These are phyloP conservation scores for Vitrella brassicaformis DNA, from an alignment of 73 alveolate species.

Conservation along the genomic window DNA sequence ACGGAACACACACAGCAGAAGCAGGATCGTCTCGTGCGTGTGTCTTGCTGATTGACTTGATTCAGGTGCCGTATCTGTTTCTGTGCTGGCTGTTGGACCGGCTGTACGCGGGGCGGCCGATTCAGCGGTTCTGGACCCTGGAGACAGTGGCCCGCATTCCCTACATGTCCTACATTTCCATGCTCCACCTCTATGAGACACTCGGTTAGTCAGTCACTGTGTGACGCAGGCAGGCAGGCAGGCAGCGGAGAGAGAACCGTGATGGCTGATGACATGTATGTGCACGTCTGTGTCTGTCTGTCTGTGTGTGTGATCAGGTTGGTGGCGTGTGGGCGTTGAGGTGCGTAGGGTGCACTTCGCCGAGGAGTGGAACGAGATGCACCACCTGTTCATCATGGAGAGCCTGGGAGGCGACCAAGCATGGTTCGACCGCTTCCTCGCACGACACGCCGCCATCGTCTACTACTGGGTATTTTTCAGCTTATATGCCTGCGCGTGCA, in stretches of 20 bases:
- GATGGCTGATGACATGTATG: no score
- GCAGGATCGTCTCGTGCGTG: no score
- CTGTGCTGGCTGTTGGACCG: conserved; percentile 14
- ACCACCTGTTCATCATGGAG: neutral
- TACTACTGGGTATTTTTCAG: neutral
- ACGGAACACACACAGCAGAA: no score
- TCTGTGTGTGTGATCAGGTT: no score
- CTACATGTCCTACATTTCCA: conserved; percentile 28
- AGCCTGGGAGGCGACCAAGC: neutral
- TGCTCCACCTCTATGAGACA: neutral
- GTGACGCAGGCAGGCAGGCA: no score
- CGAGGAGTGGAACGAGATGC: neutral
- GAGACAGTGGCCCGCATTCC: conserved; percentile 42
- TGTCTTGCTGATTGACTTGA: no score
- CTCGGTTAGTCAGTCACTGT: no score
- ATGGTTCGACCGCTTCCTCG: neutral
- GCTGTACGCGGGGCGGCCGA: conserved; percentile 25
- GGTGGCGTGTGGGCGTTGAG: neutral
- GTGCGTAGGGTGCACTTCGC: neutral
- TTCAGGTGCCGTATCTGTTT: neutral
- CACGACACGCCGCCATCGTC: neutral
- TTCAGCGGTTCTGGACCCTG: conserved; percentile 36
- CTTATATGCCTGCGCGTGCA: no score
- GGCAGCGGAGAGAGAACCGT: no score
- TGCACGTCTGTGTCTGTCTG: no score